Percentiles rank a stretch among this genome's conserved stretches.
Conservation (phyloP, 1,139 yeast species). For the Zygoascus sp. region DNA sequence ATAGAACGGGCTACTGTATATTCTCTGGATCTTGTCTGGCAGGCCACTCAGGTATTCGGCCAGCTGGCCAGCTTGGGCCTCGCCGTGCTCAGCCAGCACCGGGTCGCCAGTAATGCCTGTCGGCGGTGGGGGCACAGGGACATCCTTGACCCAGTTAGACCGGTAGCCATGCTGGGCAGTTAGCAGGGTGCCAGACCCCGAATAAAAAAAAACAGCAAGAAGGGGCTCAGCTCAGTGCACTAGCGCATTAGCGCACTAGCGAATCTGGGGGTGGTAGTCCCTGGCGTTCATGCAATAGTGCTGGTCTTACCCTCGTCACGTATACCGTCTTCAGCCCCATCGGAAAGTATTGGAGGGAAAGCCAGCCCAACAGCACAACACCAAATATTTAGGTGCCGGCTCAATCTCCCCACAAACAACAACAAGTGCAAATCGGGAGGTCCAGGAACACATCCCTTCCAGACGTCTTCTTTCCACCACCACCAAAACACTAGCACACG, state of each 20-base stretch:
- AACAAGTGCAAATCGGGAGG: background rate
- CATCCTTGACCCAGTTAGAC: slow-evolving; percentile 60
- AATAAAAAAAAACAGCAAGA: background rate
- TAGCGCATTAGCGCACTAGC: no score
- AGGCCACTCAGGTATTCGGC: slow-evolving; percentile 46
- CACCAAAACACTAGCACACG: background rate
- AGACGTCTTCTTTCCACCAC: no score
- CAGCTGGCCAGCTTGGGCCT: slow-evolving; percentile 70
- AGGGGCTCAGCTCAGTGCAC: background rate
- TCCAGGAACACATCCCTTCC: background rate
- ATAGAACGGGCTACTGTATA: slow-evolving; percentile 80
- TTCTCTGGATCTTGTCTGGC: slow-evolving; percentile 52
- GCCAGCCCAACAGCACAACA: background rate
- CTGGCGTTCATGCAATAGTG: background rate
- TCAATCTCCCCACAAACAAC: slow-evolving; percentile 3
- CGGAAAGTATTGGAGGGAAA: slow-evolving; percentile 4
- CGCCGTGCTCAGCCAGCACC: slow-evolving; percentile 73
- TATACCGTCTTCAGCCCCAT: slow-evolving; percentile 24
- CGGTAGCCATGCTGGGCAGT: slow-evolving; percentile 62
- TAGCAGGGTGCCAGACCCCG: background rate
- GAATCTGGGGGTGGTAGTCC: no score
- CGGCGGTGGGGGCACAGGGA: slow-evolving; percentile 68
- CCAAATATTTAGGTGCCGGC: background rate
- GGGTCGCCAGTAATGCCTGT: slow-evolving; percentile 84
- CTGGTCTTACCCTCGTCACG: slow-evolving; percentile 24